Evolutionary conservation across 192 early-diverging fungal genomes (phyloP).

Genomic region (Entomortierella chlamydospora): DNA sequence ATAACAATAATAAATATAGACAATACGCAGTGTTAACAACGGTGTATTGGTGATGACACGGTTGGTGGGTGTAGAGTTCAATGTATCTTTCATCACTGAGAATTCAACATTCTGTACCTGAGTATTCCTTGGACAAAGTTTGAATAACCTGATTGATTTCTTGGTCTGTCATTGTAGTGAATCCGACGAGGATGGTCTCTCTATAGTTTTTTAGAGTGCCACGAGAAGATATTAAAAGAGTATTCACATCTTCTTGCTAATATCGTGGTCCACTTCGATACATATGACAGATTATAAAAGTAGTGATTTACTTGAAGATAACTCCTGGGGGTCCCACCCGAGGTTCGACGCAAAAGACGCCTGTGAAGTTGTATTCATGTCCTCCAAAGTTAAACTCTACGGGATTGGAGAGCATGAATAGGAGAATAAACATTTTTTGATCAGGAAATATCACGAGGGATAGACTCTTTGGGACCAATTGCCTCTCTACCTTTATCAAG

Average conservation of each 20-base stretch:
- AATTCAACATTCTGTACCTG: conserved; percentile 15
- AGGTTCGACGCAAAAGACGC: conserved; percentile 56
- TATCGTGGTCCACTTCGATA: not conserved
- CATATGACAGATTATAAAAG: too few species aligned
- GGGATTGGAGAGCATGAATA: not conserved
- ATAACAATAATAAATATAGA: not conserved
- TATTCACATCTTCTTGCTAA: not conserved
- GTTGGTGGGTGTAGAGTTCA: not conserved
- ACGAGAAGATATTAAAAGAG: not conserved
- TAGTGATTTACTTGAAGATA: conserved; percentile 47
- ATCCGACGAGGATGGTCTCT: conserved; percentile 45
- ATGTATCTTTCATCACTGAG: not conserved
- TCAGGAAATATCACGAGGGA: not conserved
- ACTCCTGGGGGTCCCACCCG: conserved; percentile 54
- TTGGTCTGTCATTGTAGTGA: conserved; percentile 42
- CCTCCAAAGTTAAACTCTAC: conserved; percentile 61
- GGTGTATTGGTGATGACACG: not conserved
- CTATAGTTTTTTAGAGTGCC: not conserved
- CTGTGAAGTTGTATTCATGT: conserved; percentile 56
- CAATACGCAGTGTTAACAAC: not conserved
- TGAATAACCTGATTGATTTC: conserved; percentile 51
- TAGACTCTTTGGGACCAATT: not conserved
- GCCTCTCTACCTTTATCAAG: conserved; percentile 45
- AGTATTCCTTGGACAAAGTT: conserved; percentile 49
- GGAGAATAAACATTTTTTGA: not conserved